Conservation (phyloP, 208 protist species). For the Wallacemonas sp. region DNA sequence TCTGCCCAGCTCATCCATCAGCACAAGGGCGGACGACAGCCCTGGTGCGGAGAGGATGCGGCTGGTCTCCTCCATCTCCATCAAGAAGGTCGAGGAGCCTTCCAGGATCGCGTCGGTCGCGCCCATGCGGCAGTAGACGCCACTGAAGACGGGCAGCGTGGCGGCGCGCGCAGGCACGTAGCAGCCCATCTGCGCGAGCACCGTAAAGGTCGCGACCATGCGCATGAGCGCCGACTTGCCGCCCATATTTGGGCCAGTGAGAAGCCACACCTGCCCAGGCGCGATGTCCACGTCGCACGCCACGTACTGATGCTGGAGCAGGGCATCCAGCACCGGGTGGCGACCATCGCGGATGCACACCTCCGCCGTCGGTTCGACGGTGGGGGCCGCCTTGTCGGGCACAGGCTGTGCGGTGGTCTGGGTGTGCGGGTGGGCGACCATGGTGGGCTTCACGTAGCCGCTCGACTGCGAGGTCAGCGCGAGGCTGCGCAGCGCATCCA, state of each 20-base stretch:
- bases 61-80: conserved; percentile 97
- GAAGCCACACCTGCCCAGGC: conserved; percentile 63
- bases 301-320: conserved; percentile 66
- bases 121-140: conserved; percentile 95
- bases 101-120: conserved; percentile 92
- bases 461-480: conserved; percentile 46
- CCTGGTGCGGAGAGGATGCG: conserved; percentile 81
- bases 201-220: conserved; percentile 89
- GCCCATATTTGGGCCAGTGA: conserved; percentile 97
- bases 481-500: conserved; percentile 76
- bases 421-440: conserved; percentile 19
- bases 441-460: conserved; percentile 60
- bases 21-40: conserved; percentile 87
- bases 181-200: conserved; percentile 95
- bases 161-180: conserved; percentile 92
- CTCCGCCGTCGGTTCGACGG: no score
- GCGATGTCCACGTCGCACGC: conserved; percentile 55
- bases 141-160: conserved; percentile 82
- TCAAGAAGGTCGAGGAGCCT: conserved; percentile 95
- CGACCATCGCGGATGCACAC: conserved; percentile 55
- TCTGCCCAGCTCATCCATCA: conserved; percentile 97
- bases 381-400: no score
- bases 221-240: conserved; percentile 95
- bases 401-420: no score
- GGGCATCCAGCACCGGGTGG: conserved; percentile 73